A percentile compares a stretch with the other conserved stretches of the same genome.
phyloP scores from a whole-genome alignment of 768 basidiomycete species.

The Phallus indusiatus region DNA sequence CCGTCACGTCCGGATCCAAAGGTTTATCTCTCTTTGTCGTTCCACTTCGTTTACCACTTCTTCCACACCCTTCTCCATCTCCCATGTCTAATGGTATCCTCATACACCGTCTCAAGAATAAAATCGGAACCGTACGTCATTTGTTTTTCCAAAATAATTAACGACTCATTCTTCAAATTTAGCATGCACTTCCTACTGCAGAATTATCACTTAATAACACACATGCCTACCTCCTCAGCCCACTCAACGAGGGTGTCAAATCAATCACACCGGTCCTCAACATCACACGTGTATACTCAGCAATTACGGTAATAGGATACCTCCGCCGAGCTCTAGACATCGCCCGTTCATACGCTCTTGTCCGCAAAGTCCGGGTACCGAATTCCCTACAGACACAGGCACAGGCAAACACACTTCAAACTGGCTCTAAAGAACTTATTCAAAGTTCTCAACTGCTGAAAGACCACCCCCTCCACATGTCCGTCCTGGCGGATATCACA shows the following conservation, averaged over 20 bases:
- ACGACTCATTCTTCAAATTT: neutral
- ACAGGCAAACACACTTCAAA: no score
- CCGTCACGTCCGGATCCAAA: slow-evolving; percentile 43
- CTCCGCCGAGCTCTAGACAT: slow-evolving; percentile 57
- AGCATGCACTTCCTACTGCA: slow-evolving; percentile 59
- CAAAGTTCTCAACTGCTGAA: no score
- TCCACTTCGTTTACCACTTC: slow-evolving; percentile 46
- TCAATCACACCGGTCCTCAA: slow-evolving; percentile 63
- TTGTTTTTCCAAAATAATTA: neutral
- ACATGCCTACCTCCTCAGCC: slow-evolving; percentile 55
- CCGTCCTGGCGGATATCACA: slow-evolving; percentile 50
- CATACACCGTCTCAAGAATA: slow-evolving; percentile 69
- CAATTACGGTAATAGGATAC: slow-evolving; percentile 43
- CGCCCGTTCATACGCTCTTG: slow-evolving; percentile 52
- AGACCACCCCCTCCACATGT: slow-evolving; percentile 54
- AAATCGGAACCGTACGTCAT: slow-evolving; percentile 49
- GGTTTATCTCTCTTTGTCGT: slow-evolving; percentile 68
- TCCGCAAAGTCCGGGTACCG: slow-evolving; percentile 44
- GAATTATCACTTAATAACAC: slow-evolving; percentile 55
- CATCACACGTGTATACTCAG: slow-evolving; percentile 66
- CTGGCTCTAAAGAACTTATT: no score
- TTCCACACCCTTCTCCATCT: slow-evolving; percentile 32
- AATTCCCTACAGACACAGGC: no score
- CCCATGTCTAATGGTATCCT: slow-evolving; percentile 54
- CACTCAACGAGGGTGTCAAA: slow-evolving; percentile 50